Conservation (phyloP, 2,329 filamentous ascomycete species). For the Cladosporium sp. region DNA sequence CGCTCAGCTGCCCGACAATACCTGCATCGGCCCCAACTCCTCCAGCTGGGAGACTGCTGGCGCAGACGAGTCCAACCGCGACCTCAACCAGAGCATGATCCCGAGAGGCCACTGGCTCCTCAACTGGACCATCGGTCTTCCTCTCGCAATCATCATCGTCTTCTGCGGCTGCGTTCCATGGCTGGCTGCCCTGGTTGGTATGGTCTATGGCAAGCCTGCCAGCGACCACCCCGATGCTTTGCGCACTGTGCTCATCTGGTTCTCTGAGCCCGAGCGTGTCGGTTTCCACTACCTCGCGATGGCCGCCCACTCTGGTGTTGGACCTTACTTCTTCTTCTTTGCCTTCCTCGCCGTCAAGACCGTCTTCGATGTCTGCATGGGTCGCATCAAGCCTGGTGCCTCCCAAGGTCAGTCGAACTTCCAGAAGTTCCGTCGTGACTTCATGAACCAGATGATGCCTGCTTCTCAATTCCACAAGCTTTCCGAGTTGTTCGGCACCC, state of each 20-base stretch:
- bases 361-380: constrained; percentile 34
- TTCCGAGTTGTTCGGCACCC: constrained; percentile 50
- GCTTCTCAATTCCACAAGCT: constrained; percentile 43
- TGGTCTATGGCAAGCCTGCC: constrained; percentile 39
- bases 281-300: constrained; percentile 50
- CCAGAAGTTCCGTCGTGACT: constrained; percentile 41
- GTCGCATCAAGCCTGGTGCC: constrained; percentile 32
- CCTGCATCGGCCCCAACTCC: constrained; percentile 54
- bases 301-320: constrained; percentile 37
- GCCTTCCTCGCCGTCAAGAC: constrained; percentile 41
- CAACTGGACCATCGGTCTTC: constrained; percentile 40
- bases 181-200: constrained; percentile 39
- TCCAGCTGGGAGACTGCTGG: constrained; percentile 54
- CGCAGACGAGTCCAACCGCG: constrained; percentile 44
- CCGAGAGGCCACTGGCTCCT: constrained; percentile 46
- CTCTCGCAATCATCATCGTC: constrained; percentile 39
- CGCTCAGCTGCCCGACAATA: constrained; percentile 44
- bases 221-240: constrained; percentile 33
- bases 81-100: constrained; percentile 37
- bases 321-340: constrained; percentile 44
- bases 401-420: constrained; percentile 33
- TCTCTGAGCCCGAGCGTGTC: constrained; percentile 44
- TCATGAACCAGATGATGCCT: constrained; percentile 46
- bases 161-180: constrained; percentile 44
- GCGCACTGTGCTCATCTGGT: constrained; percentile 47